Evolutionary conservation across 148 eudicot genomes (phyloP).

Genomic region (Tetragonia tetragonoides): DNA sequence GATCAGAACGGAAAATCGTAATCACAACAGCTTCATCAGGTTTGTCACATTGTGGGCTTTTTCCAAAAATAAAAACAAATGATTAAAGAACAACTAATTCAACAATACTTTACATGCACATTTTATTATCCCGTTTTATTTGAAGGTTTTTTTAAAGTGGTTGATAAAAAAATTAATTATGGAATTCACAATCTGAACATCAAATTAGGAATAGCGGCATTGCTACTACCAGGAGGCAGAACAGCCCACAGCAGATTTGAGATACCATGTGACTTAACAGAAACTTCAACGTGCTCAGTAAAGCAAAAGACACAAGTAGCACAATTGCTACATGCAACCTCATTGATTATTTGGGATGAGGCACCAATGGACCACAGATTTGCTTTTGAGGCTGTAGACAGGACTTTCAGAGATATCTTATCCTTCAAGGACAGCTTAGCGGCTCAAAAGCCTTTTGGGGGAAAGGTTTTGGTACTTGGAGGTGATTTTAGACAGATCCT

Average conservation of each 20-base stretch:
- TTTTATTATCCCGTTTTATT: too few relatives aligned
- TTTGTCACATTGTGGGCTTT: too few relatives aligned
- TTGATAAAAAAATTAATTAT: too few relatives aligned
- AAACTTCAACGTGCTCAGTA: not conserved
- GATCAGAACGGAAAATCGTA: not conserved
- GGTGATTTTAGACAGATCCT: constrained; percentile 6
- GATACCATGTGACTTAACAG: not conserved
- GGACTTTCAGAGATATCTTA: not conserved
- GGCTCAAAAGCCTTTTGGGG: not conserved
- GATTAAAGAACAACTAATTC: too few relatives aligned
- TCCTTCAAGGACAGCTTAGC: not conserved
- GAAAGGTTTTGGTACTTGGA: not conserved
- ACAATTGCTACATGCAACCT: not conserved
- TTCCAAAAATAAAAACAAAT: too few relatives aligned
- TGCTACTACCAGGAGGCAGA: not conserved
- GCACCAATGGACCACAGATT: too few relatives aligned
- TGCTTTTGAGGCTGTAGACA: not conserved
- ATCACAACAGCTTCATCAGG: constrained; percentile 2
- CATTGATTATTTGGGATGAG: too few relatives aligned
- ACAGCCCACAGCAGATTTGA: not conserved
- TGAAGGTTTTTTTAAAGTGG: too few relatives aligned
- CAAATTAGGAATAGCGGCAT: not conserved
- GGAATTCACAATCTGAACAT: too few relatives aligned
- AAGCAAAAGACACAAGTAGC: not conserved
- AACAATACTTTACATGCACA: too few relatives aligned